phyloP scores from a whole-genome alignment of 2,329 filamentous ascomycete species.

The Aspergillus tamarii region DNA sequence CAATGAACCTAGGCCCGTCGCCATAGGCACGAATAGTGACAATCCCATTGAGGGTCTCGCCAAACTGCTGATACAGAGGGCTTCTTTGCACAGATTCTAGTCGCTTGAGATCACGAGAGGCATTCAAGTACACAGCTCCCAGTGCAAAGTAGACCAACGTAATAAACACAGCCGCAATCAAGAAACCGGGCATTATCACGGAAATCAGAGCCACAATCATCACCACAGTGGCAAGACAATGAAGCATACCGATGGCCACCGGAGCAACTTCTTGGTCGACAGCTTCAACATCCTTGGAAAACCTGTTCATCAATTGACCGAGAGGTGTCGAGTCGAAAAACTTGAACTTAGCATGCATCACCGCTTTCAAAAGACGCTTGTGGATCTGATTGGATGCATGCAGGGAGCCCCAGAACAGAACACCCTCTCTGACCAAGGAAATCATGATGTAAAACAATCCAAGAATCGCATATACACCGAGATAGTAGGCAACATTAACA shows the following conservation, averaged over 20 bases:
- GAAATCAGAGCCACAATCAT: slow-evolving; percentile 89
- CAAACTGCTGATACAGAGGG: slow-evolving; percentile 96
- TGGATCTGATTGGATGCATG: slow-evolving; percentile 86
- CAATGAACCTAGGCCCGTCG: slow-evolving; percentile 88
- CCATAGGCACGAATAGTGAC: slow-evolving; percentile 97
- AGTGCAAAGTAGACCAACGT: slow-evolving; percentile 79
- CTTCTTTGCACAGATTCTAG: slow-evolving; percentile 93
- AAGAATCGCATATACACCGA: slow-evolving; percentile 78
- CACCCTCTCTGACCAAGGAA: slow-evolving; percentile 79
- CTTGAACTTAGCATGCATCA: slow-evolving; percentile 89
- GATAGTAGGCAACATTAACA: slow-evolving; percentile 82
- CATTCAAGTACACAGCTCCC: slow-evolving; percentile 83
- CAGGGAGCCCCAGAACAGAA: slow-evolving; percentile 90
- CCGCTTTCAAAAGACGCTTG: slow-evolving; percentile 71
- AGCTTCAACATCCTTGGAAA: slow-evolving; percentile 95
- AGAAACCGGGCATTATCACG: slow-evolving; percentile 84
- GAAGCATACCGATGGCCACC: slow-evolving; percentile 76
- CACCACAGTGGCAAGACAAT: slow-evolving; percentile 69
- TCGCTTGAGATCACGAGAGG: slow-evolving; percentile 93
- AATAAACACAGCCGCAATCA: slow-evolving; percentile 86
- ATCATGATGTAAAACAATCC: slow-evolving; percentile 77
- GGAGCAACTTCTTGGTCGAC: slow-evolving; percentile 96
- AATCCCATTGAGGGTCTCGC: slow-evolving; percentile 91
- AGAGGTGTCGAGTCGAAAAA: slow-evolving; percentile 97
- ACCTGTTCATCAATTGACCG: slow-evolving; percentile 96